phyloP scores from a whole-genome alignment of 1,139 yeast genomes.

The Candida pseudoviswanathii region DNA sequence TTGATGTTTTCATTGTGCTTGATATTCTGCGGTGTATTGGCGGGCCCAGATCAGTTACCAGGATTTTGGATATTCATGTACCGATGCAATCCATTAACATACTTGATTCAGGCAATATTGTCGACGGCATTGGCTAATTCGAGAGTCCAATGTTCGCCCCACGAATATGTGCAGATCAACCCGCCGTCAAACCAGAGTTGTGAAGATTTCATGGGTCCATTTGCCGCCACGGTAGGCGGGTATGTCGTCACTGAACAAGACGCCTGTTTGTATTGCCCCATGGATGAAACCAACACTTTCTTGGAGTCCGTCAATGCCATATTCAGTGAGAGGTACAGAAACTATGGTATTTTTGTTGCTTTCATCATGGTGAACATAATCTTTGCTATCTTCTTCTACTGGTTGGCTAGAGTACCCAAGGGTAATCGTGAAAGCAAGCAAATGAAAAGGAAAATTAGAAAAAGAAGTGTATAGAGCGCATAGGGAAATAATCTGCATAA shows the following conservation, averaged over 20 bases:
- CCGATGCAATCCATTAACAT: constrained; percentile 70
- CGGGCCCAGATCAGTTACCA: constrained; percentile 27
- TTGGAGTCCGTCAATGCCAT: constrained; percentile 44
- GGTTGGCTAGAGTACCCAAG: constrained; percentile 79
- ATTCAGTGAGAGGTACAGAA: constrained; percentile 64
- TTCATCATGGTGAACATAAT: constrained; percentile 54
- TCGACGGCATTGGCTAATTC: constrained; percentile 30
- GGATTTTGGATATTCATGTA: constrained; percentile 57
- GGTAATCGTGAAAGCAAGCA: constrained; percentile 23
- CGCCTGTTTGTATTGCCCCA: constrained; percentile 54
- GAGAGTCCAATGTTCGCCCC: constrained; percentile 25
- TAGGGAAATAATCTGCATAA: background rate
- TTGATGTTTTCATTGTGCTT: constrained; percentile 36
- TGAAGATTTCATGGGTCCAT: constrained; percentile 50
- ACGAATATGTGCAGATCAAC: constrained; percentile 28
- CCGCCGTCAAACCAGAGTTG: constrained; percentile 58
- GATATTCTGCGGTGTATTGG: constrained; percentile 40
- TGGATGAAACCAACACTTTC: constrained; percentile 52
- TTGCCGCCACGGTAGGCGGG: constrained; percentile 49
- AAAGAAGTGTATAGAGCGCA: background rate
- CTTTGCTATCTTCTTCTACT: constrained; percentile 60
- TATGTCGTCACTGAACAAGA: constrained; percentile 32
- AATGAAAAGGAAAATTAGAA: constrained; percentile 21
- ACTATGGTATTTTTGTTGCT: constrained; percentile 58
- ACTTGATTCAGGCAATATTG: constrained; percentile 42